A percentile compares a stretch with the other conserved stretches of the same genome.
Evolutionary conservation across 177 flowering plant species (phyloP).

Genomic region (Vitis hybrid): DNA sequence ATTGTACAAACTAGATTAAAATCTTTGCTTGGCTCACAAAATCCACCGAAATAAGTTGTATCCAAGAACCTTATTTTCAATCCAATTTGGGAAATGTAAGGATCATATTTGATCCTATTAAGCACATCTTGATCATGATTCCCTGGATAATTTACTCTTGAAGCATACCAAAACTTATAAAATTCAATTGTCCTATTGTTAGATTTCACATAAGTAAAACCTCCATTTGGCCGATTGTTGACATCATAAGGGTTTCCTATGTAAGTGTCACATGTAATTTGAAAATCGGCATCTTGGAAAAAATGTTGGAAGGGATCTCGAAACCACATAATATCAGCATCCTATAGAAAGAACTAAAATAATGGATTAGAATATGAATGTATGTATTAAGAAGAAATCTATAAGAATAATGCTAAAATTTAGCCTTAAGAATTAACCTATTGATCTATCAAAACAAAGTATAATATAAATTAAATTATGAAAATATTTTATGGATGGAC

Average conservation of each 20-base stretch:
- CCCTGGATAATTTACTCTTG: conserved; percentile 34
- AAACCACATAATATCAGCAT: conserved; percentile 65
- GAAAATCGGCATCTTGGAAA: conserved; percentile 42
- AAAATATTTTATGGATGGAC: no score
- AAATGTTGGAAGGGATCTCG: conserved; percentile 39
- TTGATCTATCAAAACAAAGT: no score
- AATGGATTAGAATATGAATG: no score
- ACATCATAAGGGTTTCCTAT: conserved; percentile 26
- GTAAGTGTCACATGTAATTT: conserved; percentile 48
- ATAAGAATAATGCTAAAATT: no score
- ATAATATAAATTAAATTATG: no score
- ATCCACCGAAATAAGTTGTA: conserved; percentile 49
- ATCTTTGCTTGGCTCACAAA: conserved; percentile 49
- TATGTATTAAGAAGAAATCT: no score
- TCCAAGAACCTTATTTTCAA: conserved; percentile 41
- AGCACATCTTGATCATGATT: conserved; percentile 56
- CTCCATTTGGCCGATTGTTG: conserved; percentile 49
- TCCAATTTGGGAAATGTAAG: conserved; percentile 28
- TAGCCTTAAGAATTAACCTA: no score
- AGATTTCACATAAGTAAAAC: conserved; percentile 43
- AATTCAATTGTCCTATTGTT: conserved; percentile 37
- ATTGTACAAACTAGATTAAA: conserved; percentile 44
- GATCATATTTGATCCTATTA: conserved; percentile 38
- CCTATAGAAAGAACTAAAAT: conserved; percentile 26
- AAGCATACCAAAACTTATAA: conserved; percentile 52